Conservation (phyloP, 371 early-diverging fungal genomes). For the Amoeboaphelidium protococcarum region DNA sequence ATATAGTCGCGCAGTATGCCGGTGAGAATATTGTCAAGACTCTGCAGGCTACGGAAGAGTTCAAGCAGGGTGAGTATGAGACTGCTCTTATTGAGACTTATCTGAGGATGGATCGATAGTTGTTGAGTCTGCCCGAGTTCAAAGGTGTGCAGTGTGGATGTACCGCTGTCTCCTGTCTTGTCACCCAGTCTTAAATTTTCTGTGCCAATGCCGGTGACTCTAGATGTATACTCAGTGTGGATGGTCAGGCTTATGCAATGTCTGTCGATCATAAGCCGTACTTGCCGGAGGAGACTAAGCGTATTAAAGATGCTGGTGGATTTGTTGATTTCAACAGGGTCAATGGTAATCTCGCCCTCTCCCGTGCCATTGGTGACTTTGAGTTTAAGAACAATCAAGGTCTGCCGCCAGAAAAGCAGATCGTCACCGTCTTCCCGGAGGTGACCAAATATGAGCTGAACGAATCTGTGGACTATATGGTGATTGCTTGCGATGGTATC, state of each 20-base stretch:
- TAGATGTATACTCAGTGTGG: constrained; percentile 37
- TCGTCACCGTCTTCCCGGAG: constrained; percentile 74
- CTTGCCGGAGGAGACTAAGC: constrained; percentile 30
- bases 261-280: constrained; percentile 83
- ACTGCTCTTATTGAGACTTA: constrained; percentile 49
- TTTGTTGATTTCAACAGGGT: constrained; percentile 85
- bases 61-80: constrained; percentile 25
- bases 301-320: constrained; percentile 69
- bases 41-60: constrained; percentile 32
- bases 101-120: constrained; percentile 43
- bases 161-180: constrained; percentile 59
- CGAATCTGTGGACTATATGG: constrained; percentile 61
- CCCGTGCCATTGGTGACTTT: constrained; percentile 87
- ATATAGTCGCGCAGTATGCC: constrained; percentile 52
- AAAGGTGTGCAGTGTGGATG: constrained; percentile 63
- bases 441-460: constrained; percentile 27
- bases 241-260: constrained; percentile 41
- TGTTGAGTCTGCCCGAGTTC: constrained; percentile 30
- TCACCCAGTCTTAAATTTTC: constrained; percentile 33
- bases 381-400: constrained; percentile 57
- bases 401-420: constrained; percentile 52
- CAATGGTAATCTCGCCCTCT: constrained; percentile 84
- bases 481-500: constrained; percentile 92
- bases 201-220: constrained; percentile 73
- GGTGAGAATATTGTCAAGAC: constrained; percentile 38